phyloP scores from a whole-genome alignment of 176 grass and related monocot species.

The Luzula sylvatica region DNA sequence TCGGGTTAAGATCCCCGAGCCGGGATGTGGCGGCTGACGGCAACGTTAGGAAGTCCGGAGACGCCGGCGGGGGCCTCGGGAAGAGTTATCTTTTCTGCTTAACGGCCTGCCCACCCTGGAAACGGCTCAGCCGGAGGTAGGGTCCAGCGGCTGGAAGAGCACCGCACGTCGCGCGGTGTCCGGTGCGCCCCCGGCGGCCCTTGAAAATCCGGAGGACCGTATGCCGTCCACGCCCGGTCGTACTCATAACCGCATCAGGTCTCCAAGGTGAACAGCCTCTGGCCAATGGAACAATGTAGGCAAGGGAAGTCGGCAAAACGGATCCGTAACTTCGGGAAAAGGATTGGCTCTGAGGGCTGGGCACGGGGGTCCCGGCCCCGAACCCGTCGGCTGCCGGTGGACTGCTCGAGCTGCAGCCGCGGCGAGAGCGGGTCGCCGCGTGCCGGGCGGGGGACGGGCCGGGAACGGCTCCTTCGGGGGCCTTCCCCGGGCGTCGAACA shows the following conservation, averaged over 20 bases:
- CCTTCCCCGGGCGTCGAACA: slow-evolving; percentile 26
- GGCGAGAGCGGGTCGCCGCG: no score
- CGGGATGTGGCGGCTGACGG: slow-evolving; percentile 28
- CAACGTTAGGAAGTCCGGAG: slow-evolving; percentile 41
- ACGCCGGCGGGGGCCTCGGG: slow-evolving; percentile 30
- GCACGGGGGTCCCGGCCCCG: slow-evolving; percentile 31
- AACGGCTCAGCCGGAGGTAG: slow-evolving; percentile 35
- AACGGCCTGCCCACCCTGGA: slow-evolving; percentile 34
- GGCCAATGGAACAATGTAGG: slow-evolving; percentile 74
- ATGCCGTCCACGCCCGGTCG: slow-evolving; percentile 34
- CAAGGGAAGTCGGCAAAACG: slow-evolving; percentile 74
- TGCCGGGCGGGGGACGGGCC: no score
- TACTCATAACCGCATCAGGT: slow-evolving; percentile 87
- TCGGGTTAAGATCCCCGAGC: slow-evolving; percentile 38
- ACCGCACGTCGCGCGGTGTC: slow-evolving; percentile 36
- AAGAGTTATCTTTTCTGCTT: slow-evolving; percentile 54
- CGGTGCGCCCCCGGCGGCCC: slow-evolving; percentile 23
- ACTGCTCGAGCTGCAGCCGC: slow-evolving; percentile 7
- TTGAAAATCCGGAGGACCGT: slow-evolving; percentile 32
- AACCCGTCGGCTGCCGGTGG: slow-evolving; percentile 3
- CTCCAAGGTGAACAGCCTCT: slow-evolving; percentile 78
- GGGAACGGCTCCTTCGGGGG: no score
- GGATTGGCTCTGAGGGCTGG: slow-evolving; percentile 64
- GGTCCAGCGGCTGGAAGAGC: slow-evolving; percentile 42
- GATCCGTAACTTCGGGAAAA: slow-evolving; percentile 63